Evolutionary conservation across 306 rosid genomes (phyloP).

Genomic region (Sphenostylis stenocarpa): DNA sequence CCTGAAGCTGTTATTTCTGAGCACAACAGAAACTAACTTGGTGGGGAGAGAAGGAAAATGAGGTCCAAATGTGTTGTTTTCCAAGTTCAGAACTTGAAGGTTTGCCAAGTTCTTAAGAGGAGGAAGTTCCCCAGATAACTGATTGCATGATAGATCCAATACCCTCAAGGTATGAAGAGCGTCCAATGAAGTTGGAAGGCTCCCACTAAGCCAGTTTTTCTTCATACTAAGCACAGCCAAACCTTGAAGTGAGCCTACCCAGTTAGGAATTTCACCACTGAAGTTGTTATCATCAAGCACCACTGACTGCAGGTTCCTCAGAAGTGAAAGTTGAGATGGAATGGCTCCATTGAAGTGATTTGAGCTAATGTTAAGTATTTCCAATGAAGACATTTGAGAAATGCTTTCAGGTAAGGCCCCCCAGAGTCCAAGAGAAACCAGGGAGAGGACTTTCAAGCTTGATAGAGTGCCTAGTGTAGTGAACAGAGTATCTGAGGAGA

Average conservation of each 20-base stretch:
- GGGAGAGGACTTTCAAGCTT: conserved; percentile 71
- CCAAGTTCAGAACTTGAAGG: conserved; percentile 73
- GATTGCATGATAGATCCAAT: conserved; percentile 68
- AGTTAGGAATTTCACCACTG: conserved; percentile 56
- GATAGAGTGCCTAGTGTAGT: conserved; percentile 48
- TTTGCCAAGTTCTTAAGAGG: conserved; percentile 59
- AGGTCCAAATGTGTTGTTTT: conserved; percentile 71
- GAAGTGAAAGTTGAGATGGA: conserved; percentile 55
- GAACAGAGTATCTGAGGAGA: conserved; percentile 58
- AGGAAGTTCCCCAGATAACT: conserved; percentile 70
- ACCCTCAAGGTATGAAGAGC: conserved; percentile 56
- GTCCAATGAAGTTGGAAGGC: conserved; percentile 60
- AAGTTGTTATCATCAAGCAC: conserved; percentile 72
- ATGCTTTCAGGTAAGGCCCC: conserved; percentile 67
- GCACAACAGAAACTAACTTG: conserved; percentile 64
- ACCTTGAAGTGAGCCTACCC: conserved; percentile 60
- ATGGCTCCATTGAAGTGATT: conserved; percentile 66
- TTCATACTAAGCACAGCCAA: conserved; percentile 74
- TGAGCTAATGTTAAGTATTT: conserved; percentile 75
- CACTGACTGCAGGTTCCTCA: conserved; percentile 68
- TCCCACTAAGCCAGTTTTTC: conserved; percentile 61
- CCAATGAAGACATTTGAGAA: conserved; percentile 55
- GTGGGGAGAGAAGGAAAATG: conserved; percentile 68
- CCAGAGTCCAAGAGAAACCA: conserved; percentile 74
- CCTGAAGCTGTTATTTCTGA: conserved; percentile 69